Evolutionary conservation across 768 basidiomycete genomes (phyloP).

Genomic region (Psilocybe azurescens): DNA sequence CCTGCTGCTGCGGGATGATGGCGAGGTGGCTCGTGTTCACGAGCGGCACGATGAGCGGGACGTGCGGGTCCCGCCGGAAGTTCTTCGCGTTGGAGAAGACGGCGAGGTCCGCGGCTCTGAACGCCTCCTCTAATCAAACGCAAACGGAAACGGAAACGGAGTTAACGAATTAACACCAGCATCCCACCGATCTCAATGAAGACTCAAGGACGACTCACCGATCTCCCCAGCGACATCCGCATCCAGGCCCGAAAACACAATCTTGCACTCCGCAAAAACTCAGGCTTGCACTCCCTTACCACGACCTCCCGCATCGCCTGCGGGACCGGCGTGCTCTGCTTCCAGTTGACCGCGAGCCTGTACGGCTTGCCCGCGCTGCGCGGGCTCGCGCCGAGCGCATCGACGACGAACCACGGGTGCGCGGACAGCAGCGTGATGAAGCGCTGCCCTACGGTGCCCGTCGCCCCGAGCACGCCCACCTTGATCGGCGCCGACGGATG

Average conservation of each 20-base stretch:
- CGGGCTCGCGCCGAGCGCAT: slow-evolving; percentile 87
- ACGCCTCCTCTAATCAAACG: slow-evolving; percentile 73
- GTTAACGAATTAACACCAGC: no score
- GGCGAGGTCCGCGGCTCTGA: slow-evolving; percentile 85
- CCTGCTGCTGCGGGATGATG: slow-evolving; percentile 84
- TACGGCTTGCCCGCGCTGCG: slow-evolving; percentile 89
- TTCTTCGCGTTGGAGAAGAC: slow-evolving; percentile 99
- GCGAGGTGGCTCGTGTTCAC: slow-evolving; percentile 88
- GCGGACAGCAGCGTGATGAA: slow-evolving; percentile 87
- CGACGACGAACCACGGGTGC: slow-evolving; percentile 91
- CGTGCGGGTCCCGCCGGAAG: slow-evolving; percentile 88
- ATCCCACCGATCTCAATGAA: background rate
- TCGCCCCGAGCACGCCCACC: slow-evolving; percentile 87
- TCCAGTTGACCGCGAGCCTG: slow-evolving; percentile 79
- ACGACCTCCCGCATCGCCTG: slow-evolving; percentile 59
- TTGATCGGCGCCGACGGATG: slow-evolving; percentile 30
- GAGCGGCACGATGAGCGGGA: slow-evolving; percentile 95
- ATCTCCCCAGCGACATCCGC: slow-evolving; percentile 95
- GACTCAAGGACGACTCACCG: slow-evolving; percentile 52
- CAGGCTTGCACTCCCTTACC: slow-evolving; percentile 79
- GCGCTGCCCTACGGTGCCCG: slow-evolving; percentile 94
- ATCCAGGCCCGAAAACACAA: slow-evolving; percentile 97
- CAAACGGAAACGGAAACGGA: no score
- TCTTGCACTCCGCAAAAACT: slow-evolving; percentile 80
- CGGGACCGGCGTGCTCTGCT: slow-evolving; percentile 83